Percentiles rank a stretch among this genome's conserved stretches.
Conservation (phyloP, 2,329 filamentous ascomycete species). For the Lasiodiplodia theobromae region DNA sequence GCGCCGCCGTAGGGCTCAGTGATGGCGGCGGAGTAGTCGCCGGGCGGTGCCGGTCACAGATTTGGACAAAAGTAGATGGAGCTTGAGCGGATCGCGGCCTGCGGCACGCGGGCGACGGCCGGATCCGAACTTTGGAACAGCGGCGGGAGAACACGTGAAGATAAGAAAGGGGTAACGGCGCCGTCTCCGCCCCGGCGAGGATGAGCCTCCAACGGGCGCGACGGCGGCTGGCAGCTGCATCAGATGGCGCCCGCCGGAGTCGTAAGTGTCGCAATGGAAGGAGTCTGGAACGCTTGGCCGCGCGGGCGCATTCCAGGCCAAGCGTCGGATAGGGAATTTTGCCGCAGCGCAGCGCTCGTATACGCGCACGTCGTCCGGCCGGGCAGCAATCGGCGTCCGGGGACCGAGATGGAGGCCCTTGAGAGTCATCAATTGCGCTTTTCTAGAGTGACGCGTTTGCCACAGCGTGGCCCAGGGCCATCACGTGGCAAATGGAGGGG, state of each 20-base stretch:
- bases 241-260: background rate
- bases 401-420: background rate
- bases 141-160: slow-evolving; percentile 24
- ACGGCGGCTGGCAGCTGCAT: background rate
- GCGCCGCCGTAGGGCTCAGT: background rate
- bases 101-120: slow-evolving; percentile 22
- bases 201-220: slow-evolving; percentile 17
- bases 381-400: slow-evolving; percentile 3
- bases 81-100: background rate
- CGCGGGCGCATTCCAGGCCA: slow-evolving; percentile 6
- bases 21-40: background rate
- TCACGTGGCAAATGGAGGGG: background rate
- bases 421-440: background rate
- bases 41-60: slow-evolving; percentile 16
- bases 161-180: slow-evolving; percentile 21
- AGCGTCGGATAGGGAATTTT: slow-evolving; percentile 14
- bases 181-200: slow-evolving; percentile 5
- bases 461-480: background rate
- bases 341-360: slow-evolving; percentile 18
- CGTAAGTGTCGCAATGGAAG: slow-evolving; percentile 21
- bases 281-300: slow-evolving; percentile 22
- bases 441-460: background rate
- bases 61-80: background rate
- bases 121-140: slow-evolving; percentile 17
- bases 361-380: slow-evolving; percentile 10